Evolutionary conservation across 768 basidiomycete genomes (phyloP), one percentile per base, ranked within the genome.

Genomic region (Neoboletus brunneissimus): DNA sequence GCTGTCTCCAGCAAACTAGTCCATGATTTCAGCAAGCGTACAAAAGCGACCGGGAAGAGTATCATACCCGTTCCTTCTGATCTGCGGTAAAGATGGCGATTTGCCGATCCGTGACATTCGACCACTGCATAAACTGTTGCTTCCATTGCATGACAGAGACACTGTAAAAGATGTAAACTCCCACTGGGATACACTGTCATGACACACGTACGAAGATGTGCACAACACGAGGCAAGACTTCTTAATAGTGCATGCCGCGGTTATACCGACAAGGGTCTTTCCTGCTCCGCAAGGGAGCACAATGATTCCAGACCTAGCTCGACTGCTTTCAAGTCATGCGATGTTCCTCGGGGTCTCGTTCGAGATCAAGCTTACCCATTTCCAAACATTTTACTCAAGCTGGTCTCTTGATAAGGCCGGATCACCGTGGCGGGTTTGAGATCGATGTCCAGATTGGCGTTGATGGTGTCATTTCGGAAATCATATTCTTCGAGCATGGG

Each of bases 401-500:
- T 94, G 51, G 97, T 99, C 75, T 98, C 96, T 73, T 99, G 97
- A 73, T 99, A 99, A 15, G 97, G 94, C 53, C 97, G 83, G 68
- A 99, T 97, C 58, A 96, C 89, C 3, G 97, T 98, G 35, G 94
- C 90, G 3, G 97, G 97, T 71, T 99, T 99, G 52, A 99, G 83
- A 72, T 99, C 97, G 55, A 99, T 99, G 68, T 99, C 97, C 44
- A 99, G 81, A 72, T 98, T 96, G 29, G 97, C 84, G 68, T 99
- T 99, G 62, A 94, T 77, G 0, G 91, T 94, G 70, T 99, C 97
- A 68, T 98, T 96, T 42, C 95, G 81, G 79, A 98, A 99, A 72
- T 99, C 97, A 68, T 99, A 99, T 75, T 99, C 97, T 71, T 99
- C 97, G 43, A 99, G 79, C 87, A 98, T 97, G 9, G 97, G 97